Base-by-base conservation (phyloP, 805 yeast species). In the Myxozyma neglecta region DNA sequence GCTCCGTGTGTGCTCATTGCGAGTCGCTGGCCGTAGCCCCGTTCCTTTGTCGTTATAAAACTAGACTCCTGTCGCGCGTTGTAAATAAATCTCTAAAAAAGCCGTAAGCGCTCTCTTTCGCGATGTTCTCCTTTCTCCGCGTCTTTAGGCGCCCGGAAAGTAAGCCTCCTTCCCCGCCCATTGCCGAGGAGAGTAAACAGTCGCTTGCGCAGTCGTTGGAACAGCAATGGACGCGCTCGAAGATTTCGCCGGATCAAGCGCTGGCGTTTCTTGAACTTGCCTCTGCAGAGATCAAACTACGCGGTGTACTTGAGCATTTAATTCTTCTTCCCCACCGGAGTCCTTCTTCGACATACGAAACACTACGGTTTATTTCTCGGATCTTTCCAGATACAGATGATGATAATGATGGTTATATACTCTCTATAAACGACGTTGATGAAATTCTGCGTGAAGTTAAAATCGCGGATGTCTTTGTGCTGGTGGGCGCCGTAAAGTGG, bases 321-420 rank as follows among this genome's bases (percentile, higher is more conserved):
- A 73, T 91, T 1, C 79, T 90, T 67, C 78, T 91, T 42, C 94
- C 97, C 0, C 89, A 87, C 75, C 75, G 96, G 57, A 87, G 92
- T 0, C 84, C 84, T 63, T 82, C 84, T 57, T 82, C 83, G 34
- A 46, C 61, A 70, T 75, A 77, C 46, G 84, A 82, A 51, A 77
- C 90, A 34, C 81, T 86, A 53, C 71, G 73, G 29, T 84, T 89
- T 55, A 72, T 91, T 29, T 80, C 81, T 52, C 74, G 75, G 4
- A 76, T 89, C 1, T 85, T 88, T 62, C 88, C 88, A 1, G 89
- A 89, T 0, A 54, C 52, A 10, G 54, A 56, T 20, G 49, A 29
- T 53, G 14, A 3, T 29, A 36, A 40, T 53, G 14, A 18, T n/a
- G 44, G 45, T 74, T 78, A 64, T 75, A 80, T 42, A 78, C 43